These are phyloP conservation scores for Laburnicola sp. DNA, from an alignment of 2,329 filamentous ascomycete species.

Conservation along the genomic window DNA sequence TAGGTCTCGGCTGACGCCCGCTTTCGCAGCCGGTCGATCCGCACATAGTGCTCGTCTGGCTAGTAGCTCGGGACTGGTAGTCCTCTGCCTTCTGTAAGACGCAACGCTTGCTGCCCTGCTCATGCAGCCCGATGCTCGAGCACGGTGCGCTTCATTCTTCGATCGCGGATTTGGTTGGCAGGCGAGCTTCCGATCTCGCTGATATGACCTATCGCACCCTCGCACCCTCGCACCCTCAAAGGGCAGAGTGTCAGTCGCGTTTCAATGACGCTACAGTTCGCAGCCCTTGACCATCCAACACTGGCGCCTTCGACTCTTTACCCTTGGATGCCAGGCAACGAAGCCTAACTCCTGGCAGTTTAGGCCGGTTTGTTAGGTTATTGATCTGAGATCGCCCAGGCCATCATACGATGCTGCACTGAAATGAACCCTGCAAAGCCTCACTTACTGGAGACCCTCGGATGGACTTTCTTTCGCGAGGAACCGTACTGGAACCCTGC, in stretches of 20 bases:
- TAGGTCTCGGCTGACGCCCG: slow-evolving; percentile 29
- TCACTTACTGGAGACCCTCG: slow-evolving; percentile 1
- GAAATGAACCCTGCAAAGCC: slow-evolving; percentile 1
- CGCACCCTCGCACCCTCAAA: slow-evolving; percentile 6
- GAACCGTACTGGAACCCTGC: neutral
- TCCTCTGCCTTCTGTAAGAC: slow-evolving; percentile 19
- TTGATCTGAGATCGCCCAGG: neutral
- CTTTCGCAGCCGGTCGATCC: slow-evolving; percentile 46
- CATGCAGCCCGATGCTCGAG: slow-evolving; percentile 24
- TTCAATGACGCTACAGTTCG: slow-evolving; percentile 2
- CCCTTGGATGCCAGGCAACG: slow-evolving; percentile 10
- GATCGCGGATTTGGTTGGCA: slow-evolving; percentile 17
- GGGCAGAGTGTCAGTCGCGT: slow-evolving; percentile 12
- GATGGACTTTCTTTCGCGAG: neutral
- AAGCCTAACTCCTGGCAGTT: slow-evolving; percentile 1
- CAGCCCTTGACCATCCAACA: slow-evolving; percentile 4
- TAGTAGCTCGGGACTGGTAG: slow-evolving; percentile 45
- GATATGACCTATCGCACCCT: slow-evolving; percentile 1
- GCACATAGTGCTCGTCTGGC: slow-evolving; percentile 29
- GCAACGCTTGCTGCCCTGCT: slow-evolving; percentile 31
- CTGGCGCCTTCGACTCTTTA: neutral
- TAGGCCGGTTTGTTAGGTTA: neutral
- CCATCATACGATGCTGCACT: slow-evolving; percentile 1
- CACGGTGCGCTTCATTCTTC: slow-evolving; percentile 31
- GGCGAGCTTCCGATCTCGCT: slow-evolving; percentile 31